Evolutionary conservation across 1,284 basidiomycete genomes (phyloP).

Genomic region (Heterobasidion parviporum): DNA sequence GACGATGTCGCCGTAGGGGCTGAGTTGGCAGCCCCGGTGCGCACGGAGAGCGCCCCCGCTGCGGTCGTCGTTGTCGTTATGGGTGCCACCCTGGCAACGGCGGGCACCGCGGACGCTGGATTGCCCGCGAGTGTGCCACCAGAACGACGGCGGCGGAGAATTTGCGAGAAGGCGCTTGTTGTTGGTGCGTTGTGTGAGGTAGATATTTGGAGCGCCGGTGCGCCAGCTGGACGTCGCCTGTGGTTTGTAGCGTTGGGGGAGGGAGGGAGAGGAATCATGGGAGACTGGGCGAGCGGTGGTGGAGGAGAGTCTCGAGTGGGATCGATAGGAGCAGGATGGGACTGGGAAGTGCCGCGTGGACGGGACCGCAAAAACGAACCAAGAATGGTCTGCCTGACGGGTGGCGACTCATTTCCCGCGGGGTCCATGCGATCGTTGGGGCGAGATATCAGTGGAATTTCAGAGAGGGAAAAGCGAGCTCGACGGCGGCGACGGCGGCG

Average conservation of each 20-base stretch:
- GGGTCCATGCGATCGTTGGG: not conserved
- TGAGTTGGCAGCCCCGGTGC: not conserved
- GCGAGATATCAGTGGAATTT: not conserved
- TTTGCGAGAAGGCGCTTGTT: slow-evolving; percentile 22
- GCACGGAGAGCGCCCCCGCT: not conserved
- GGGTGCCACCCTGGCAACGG: slow-evolving; percentile 6
- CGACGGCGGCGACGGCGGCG: not conserved
- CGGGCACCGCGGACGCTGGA: slow-evolving; percentile 19
- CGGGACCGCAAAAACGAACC: slow-evolving; percentile 29
- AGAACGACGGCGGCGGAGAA: slow-evolving; percentile 27
- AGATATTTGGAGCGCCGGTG: slow-evolving; percentile 20
- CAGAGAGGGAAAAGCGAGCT: not conserved
- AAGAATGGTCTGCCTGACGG: slow-evolving; percentile 24
- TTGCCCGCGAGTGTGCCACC: slow-evolving; percentile 24
- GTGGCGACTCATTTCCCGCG: slow-evolving; percentile 8
- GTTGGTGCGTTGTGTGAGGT: slow-evolving; percentile 19
- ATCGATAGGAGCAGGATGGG: slow-evolving; percentile 23
- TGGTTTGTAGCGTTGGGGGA: slow-evolving; percentile 14
- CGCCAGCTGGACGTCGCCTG: slow-evolving; percentile 21
- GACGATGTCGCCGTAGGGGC: not conserved
- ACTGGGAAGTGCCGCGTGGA: slow-evolving; percentile 30
- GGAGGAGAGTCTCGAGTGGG: slow-evolving; percentile 22
- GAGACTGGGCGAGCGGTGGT: slow-evolving; percentile 16
- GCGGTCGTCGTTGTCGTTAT: not conserved
- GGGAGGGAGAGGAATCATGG: slow-evolving; percentile 13